Base-by-base conservation (phyloP, 768 basidiomycete genomes). In the Gymnopilus junonius region DNA sequence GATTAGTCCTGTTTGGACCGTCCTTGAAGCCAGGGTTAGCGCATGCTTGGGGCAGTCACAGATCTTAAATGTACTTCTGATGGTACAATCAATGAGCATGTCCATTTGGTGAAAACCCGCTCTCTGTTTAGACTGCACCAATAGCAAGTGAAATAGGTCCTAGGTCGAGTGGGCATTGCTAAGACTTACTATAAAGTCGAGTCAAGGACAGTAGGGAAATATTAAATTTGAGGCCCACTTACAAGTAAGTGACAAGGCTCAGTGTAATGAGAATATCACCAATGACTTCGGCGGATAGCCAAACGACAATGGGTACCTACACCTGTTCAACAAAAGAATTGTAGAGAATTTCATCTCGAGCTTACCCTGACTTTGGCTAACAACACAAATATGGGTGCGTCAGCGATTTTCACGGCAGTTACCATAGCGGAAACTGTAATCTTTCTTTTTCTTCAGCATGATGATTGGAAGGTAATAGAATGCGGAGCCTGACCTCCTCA, bases 191-290 rank as follows among this genome's bases (percentile, higher is more conserved):
- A 6, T 34, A 10, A 1, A 8, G 4, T 14, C 4, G 3, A 51
- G 12, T 50, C n/a, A 51, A 15, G 39, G 8, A 48, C 23, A 14
- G 8, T 7, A 39, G 12, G 32, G 3, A 27, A 4, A 31, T 5
- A 15, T 23, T 6, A 8, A n/a, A 8, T 21, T 21, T 2, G 2
- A 8, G 20, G 17, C 4, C 4, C 17, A 69, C 69, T 60, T 57
- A 83, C 83, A 83, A 67, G 61, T 78, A 76, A 71, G 70, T 73
- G 4, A 82, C 80, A 8, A 84, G 72, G 4, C 78, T 74, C 29
- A 67, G 56, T 1, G 82, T 82, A 42, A 84, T 84, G 4, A 76
- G 35, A 21, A 80, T 63, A 60, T 84, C 83, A 14, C 76, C 77
- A 6, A 75, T 66, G 2, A 75, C 75, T 14, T 80, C 79, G 43